Conservation (phyloP, 2,329 filamentous ascomycete species). For the Apiospora aurea region DNA sequence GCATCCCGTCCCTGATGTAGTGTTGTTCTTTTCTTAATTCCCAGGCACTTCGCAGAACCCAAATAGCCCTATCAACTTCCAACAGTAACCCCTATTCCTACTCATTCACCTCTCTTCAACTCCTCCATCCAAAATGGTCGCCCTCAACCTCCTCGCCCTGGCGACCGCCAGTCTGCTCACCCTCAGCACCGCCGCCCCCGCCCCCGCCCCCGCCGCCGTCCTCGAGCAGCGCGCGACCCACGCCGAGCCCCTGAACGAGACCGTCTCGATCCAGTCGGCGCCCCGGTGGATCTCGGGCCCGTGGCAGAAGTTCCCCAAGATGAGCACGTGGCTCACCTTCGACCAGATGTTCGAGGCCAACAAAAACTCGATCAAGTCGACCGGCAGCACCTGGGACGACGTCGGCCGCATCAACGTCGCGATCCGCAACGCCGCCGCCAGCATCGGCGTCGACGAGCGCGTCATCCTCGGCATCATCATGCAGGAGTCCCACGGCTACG, state of each 20-base stretch:
- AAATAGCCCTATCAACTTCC: neutral
- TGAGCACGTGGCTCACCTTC: conserved; percentile 43
- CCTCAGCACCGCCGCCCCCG: neutral
- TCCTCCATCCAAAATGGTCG: neutral
- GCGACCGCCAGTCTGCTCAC: neutral
- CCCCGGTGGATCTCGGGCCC: conserved; percentile 35
- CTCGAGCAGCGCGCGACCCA: too few relatives aligned
- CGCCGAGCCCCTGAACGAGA: neutral
- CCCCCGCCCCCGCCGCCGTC: neutral
- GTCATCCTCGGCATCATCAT: conserved; percentile 50
- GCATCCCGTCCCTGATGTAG: neutral
- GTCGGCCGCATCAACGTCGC: conserved; percentile 44
- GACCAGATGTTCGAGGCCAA: conserved; percentile 46
- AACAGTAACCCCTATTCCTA: neutral
- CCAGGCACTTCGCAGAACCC: neutral
- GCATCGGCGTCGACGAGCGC: conserved; percentile 44
- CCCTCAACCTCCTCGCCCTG: conserved; percentile 1
- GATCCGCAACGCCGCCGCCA: conserved; percentile 38
- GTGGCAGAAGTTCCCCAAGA: conserved; percentile 42
- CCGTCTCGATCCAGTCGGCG: neutral
- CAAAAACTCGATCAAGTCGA: conserved; percentile 40
- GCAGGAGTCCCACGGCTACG: conserved; percentile 49
- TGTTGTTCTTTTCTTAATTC: neutral
- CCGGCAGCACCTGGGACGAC: conserved; percentile 43
- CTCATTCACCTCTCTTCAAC: neutral